phyloP scores from a whole-genome alignment of 371 early-diverging fungal species.

The Gilbertella persicaria region DNA sequence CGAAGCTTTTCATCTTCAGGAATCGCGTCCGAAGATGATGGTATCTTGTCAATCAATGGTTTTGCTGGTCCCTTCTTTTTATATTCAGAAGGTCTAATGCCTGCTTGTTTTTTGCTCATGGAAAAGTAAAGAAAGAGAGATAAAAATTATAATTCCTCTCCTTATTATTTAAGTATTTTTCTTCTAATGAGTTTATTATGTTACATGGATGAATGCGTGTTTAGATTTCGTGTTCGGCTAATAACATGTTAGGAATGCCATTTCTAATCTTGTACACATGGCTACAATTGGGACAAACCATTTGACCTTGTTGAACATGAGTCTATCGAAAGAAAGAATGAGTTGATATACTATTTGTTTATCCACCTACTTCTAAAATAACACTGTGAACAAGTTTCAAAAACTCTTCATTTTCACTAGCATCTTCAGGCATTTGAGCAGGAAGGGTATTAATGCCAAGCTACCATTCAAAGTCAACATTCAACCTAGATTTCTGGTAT shows the following conservation, averaged over 20 bases:
- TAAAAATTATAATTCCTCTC: no score
- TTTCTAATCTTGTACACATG: slow-evolving; percentile 91
- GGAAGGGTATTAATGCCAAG: slow-evolving; percentile 70
- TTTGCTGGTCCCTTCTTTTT: slow-evolving; percentile 12
- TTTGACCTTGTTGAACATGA: slow-evolving; percentile 83
- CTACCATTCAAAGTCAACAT: slow-evolving; percentile 26
- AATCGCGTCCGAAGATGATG: slow-evolving; percentile 24
- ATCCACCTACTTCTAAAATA: slow-evolving; percentile 73
- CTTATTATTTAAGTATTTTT: no score
- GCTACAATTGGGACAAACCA: slow-evolving; percentile 89
- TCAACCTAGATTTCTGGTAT: not conserved
- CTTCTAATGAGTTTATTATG: no score
- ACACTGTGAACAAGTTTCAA: slow-evolving; percentile 75
- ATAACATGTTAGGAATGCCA: slow-evolving; percentile 96
- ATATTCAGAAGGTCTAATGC: slow-evolving; percentile 22
- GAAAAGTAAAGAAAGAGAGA: not conserved
- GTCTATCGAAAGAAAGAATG: slow-evolving; percentile 54
- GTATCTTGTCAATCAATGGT: slow-evolving; percentile 45
- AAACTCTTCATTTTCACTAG: slow-evolving; percentile 72
- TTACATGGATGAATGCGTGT: not conserved
- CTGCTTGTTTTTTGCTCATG: slow-evolving; percentile 1
- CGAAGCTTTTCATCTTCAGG: slow-evolving; percentile 49
- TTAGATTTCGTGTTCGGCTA: slow-evolving; percentile 93
- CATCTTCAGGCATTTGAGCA: slow-evolving; percentile 70
- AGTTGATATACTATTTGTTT: not conserved